A percentile compares a stretch with the other conserved stretches of the same genome.
phyloP scores from a whole-genome alignment of 164 flowering plant species.

The Vitis amurensis region DNA sequence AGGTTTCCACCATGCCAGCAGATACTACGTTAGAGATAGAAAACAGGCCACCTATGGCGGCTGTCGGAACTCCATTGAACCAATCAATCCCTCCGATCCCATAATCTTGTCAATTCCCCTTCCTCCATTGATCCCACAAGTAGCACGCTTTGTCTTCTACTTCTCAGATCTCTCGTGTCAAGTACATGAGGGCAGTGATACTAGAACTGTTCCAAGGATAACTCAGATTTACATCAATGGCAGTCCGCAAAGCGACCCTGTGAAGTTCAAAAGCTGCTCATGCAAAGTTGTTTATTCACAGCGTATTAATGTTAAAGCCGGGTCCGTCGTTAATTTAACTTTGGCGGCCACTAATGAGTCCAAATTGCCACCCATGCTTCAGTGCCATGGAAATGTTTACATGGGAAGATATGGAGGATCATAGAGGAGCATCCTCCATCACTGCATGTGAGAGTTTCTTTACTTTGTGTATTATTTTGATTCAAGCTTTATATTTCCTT shows the following conservation, averaged over 20 bases:
- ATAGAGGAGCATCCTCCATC: no score
- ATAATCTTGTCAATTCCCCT: not conserved
- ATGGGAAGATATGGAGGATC: no score
- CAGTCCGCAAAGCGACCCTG: not conserved
- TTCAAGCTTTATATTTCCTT: no score
- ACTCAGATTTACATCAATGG: not conserved
- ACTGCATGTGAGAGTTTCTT: no score
- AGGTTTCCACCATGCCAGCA: no score
- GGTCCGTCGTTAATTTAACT: not conserved
- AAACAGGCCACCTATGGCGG: no score
- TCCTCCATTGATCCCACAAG: not conserved
- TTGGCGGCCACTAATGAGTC: not conserved
- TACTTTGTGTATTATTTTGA: no score
- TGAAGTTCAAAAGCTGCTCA: no score
- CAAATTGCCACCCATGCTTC: not conserved
- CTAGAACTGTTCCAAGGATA: no score
- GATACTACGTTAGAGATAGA: no score
- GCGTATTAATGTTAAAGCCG: not conserved
- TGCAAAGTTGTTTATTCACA: not conserved
- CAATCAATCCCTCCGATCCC: not conserved
- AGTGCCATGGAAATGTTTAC: conserved; percentile 7
- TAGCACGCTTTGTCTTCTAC: conserved; percentile 7
- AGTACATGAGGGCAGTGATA: no score
- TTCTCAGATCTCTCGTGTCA: not conserved
- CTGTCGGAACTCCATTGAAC: not conserved